These are phyloP conservation scores for Streptanthus diversifolius DNA, from an alignment of 345 rosid species.

Conservation along the genomic window DNA sequence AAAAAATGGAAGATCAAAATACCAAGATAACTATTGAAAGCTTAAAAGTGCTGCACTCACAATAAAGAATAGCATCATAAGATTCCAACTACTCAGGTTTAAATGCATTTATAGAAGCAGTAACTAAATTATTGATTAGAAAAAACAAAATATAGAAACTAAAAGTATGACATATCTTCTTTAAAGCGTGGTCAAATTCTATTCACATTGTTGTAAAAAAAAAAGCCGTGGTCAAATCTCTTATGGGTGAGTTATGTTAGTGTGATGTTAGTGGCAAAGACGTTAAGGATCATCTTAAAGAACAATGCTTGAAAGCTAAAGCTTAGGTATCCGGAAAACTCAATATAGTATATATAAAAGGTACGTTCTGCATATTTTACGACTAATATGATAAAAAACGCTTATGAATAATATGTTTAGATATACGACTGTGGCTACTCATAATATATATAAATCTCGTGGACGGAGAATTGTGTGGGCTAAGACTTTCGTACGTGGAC, in stretches of 20 bases:
- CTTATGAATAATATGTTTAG: neutral
- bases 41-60: constrained; percentile 31
- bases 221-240: constrained; percentile 2
- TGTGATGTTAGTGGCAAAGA: neutral
- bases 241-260: neutral
- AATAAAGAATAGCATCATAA: constrained; percentile 30
- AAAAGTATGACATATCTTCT: constrained; percentile 4
- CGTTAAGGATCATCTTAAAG: neutral
- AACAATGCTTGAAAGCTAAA: neutral
- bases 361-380: neutral
- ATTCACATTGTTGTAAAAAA: too few relatives aligned
- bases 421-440: constrained; percentile 22
- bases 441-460: neutral
- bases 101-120: constrained; percentile 29
- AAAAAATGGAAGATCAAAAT: neutral
- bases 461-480: neutral
- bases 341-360: neutral
- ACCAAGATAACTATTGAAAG: constrained; percentile 12
- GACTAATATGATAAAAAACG: neutral
- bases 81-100: constrained; percentile 34
- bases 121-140: constrained; percentile 15
- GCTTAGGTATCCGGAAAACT: neutral
- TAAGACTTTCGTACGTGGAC: neutral
- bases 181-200: constrained; percentile 18
- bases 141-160: neutral